These are phyloP conservation scores for Cyclotella kingstonii DNA, from an alignment of 108 stramenopile species.

Conservation along the genomic window DNA sequence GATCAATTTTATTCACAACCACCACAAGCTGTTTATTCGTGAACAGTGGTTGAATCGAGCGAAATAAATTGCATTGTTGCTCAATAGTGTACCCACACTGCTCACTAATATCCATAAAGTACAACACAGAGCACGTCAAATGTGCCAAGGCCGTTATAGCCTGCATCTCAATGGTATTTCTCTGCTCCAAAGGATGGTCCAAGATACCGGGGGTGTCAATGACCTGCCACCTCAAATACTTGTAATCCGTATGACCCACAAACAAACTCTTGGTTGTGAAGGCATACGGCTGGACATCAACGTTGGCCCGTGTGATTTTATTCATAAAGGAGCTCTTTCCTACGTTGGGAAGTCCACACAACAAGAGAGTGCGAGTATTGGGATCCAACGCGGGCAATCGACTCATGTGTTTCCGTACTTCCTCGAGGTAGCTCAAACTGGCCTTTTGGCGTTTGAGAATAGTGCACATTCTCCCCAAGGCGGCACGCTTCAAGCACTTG, in stretches of 20 bases:
- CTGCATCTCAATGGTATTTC: constrained; percentile 99
- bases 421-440: constrained; percentile 93
- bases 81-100: constrained; percentile 98
- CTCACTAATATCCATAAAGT: constrained; percentile 97
- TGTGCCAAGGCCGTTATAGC: constrained; percentile 99
- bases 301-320: constrained; percentile 99
- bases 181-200: constrained; percentile 95
- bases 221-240: constrained; percentile 98
- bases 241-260: constrained; percentile 99
- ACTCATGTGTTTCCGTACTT: constrained; percentile 97
- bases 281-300: constrained; percentile 99
- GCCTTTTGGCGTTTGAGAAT: constrained; percentile 97
- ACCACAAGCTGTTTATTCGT: constrained; percentile 97
- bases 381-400: constrained; percentile 98
- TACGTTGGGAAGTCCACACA: constrained; percentile 98
- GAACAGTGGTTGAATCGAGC: constrained; percentile 94
- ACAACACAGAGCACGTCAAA: constrained; percentile 95
- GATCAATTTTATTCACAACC: constrained; percentile 97
- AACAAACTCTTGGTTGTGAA: constrained; percentile 99
- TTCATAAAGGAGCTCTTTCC: constrained; percentile 99
- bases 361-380: constrained; percentile 95
- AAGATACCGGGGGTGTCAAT: constrained; percentile 99
- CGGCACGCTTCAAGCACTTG: constrained; percentile 98
- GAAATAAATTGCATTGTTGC: constrained; percentile 92
- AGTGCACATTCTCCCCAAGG: constrained; percentile 98